Conservation (phyloP, 768 basidiomycete genomes). For the Pleurotus pulmonarius region DNA sequence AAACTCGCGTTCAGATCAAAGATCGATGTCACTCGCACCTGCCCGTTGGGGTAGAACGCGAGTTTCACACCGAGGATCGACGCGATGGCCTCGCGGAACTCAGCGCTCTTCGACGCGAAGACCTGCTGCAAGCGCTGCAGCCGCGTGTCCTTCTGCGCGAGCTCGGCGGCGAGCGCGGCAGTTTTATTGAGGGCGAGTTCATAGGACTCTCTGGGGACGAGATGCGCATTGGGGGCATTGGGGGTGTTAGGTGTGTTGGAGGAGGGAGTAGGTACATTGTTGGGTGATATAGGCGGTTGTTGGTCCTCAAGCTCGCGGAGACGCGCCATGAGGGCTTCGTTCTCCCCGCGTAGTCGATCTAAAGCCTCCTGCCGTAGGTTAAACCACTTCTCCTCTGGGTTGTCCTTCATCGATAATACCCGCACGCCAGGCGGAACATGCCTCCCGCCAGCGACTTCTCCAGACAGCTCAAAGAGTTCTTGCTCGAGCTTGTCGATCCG, state of each 20-base stretch:
- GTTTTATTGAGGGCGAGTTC: slow-evolving; percentile 71
- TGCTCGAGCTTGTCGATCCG: slow-evolving; percentile 75
- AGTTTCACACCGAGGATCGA: slow-evolving; percentile 90
- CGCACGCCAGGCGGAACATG: slow-evolving; percentile 72
- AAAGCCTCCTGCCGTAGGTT: slow-evolving; percentile 73
- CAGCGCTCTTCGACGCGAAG: slow-evolving; percentile 79
- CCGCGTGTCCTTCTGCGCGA: slow-evolving; percentile 80
- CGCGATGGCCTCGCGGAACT: slow-evolving; percentile 89
- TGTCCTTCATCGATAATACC: slow-evolving; percentile 66
- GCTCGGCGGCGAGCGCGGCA: slow-evolving; percentile 54
- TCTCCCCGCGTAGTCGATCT: slow-evolving; percentile 77
- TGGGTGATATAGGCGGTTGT: slow-evolving; percentile 15
- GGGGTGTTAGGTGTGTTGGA: slow-evolving; percentile 1
- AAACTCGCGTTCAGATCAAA: slow-evolving; percentile 87
- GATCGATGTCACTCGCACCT: slow-evolving; percentile 85
- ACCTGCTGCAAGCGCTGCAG: slow-evolving; percentile 80
- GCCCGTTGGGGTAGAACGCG: slow-evolving; percentile 87
- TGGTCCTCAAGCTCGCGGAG: slow-evolving; percentile 57
- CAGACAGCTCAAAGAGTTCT: slow-evolving; percentile 69
- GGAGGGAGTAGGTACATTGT: not conserved
- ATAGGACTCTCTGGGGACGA: slow-evolving; percentile 79
- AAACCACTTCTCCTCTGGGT: slow-evolving; percentile 82
- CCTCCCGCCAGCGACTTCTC: slow-evolving; percentile 71
- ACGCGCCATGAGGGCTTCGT: slow-evolving; percentile 71
- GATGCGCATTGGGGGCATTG: slow-evolving; percentile 21